Evolutionary conservation across 2,329 filamentous ascomycete genomes (phyloP).

Genomic region (Sclerotinia spermophila): DNA sequence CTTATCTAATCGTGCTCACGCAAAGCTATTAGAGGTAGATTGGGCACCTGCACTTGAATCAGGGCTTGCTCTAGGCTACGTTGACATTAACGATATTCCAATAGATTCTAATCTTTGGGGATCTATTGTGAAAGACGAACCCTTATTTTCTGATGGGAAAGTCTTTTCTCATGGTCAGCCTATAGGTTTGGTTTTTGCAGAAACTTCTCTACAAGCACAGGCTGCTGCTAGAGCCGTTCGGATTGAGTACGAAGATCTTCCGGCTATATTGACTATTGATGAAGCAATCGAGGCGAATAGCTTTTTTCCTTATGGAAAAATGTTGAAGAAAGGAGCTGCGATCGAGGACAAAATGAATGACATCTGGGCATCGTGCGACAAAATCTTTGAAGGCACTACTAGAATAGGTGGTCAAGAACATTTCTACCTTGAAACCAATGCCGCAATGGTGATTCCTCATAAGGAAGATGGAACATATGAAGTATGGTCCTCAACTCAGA

Average conservation of each 20-base stretch:
- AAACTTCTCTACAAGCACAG: constrained; percentile 70
- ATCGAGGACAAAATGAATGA: constrained; percentile 53
- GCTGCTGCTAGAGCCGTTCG: constrained; percentile 77
- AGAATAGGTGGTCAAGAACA: constrained; percentile 95
- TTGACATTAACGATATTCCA: constrained; percentile 77
- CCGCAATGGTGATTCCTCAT: constrained; percentile 78
- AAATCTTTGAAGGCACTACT: constrained; percentile 65
- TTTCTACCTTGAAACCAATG: constrained; percentile 92
- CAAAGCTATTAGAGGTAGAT: constrained; percentile 76
- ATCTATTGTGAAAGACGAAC: constrained; percentile 66
- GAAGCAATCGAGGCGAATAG: constrained; percentile 87
- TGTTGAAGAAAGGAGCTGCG: constrained; percentile 76
- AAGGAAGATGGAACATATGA: constrained; percentile 91
- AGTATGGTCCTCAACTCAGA: constrained; percentile 87
- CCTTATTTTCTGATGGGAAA: constrained; percentile 85
- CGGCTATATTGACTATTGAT: constrained; percentile 84
- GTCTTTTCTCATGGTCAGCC: constrained; percentile 88
- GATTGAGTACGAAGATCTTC: constrained; percentile 85
- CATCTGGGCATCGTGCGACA: constrained; percentile 30
- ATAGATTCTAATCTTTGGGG: constrained; percentile 85
- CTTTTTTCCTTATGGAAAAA: constrained; percentile 75
- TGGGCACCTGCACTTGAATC: constrained; percentile 59
- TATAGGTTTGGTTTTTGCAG: constrained; percentile 83
- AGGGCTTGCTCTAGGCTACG: constrained; percentile 72
- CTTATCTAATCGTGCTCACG: constrained; percentile 80